These are phyloP conservation scores for Apostasia shenzhenica DNA, from an alignment of 106 monocot species.

Conservation along the genomic window DNA sequence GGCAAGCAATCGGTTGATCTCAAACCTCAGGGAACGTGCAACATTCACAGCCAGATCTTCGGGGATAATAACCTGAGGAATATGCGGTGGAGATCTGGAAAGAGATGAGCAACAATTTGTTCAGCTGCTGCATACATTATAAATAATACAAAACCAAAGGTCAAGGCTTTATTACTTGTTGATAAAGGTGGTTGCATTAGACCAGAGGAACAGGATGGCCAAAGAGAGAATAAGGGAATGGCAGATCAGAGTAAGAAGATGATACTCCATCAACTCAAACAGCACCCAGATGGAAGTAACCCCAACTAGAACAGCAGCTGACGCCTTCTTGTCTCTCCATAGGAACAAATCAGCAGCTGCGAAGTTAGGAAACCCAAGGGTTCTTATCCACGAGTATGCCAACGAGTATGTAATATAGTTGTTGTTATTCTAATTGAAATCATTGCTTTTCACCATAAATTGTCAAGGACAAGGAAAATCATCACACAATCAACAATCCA, in stretches of 20 bases:
- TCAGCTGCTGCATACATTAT: not conserved
- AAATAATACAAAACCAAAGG: not conserved
- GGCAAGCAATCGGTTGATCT: slow-evolving; percentile 27
- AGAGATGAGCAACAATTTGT: not conserved
- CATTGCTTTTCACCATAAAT: no score
- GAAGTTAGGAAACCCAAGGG: not conserved
- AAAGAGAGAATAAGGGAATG: slow-evolving; percentile 37
- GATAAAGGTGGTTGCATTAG: slow-evolving; percentile 49
- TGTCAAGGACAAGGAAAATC: no score
- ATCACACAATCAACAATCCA: no score
- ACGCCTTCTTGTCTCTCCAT: slow-evolving; percentile 75
- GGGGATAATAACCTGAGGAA: slow-evolving; percentile 37
- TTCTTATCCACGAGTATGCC: no score
- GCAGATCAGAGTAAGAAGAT: slow-evolving; percentile 54
- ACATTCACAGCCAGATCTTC: slow-evolving; percentile 33
- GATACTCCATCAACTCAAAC: slow-evolving; percentile 69
- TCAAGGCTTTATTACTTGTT: slow-evolving; percentile 33
- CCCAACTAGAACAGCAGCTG: slow-evolving; percentile 32
- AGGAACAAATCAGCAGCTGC: slow-evolving; percentile 63
- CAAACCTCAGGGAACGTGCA: slow-evolving; percentile 22
- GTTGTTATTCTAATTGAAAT: no score
- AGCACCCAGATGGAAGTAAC: slow-evolving; percentile 68
- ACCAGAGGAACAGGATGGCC: slow-evolving; percentile 50
- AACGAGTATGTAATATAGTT: no score
- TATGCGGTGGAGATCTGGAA: slow-evolving; percentile 34